A percentile compares a stretch with the other conserved stretches of the same genome.
Evolutionary conservation across 768 basidiomycete species (phyloP).

Genomic region (Xerocomellus amylosporus): DNA sequence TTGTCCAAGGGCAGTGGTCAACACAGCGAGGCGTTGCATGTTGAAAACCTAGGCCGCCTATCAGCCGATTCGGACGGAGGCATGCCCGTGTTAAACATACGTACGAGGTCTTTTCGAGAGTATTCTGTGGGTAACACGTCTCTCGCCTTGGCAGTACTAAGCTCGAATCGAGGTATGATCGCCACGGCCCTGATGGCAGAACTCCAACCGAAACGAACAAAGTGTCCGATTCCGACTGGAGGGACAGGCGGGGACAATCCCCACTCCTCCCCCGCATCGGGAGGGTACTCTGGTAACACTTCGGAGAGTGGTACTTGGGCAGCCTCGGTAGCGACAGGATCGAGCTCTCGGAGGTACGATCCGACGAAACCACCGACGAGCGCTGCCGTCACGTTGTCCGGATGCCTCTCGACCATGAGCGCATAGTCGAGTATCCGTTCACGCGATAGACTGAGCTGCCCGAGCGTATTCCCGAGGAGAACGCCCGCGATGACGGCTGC

Average conservation of each 20-base stretch:
- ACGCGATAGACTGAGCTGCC: slow-evolving; percentile 61
- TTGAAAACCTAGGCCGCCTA: slow-evolving; percentile 81
- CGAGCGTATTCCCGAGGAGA: slow-evolving; percentile 82
- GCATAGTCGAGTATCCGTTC: slow-evolving; percentile 90
- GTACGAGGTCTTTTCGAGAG: slow-evolving; percentile 85
- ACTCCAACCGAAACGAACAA: slow-evolving; percentile 85
- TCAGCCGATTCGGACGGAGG: neutral
- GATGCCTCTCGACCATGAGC: slow-evolving; percentile 98
- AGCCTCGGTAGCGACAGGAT: slow-evolving; percentile 72
- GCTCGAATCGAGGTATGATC: slow-evolving; percentile 92
- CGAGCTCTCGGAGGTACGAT: slow-evolving; percentile 89
- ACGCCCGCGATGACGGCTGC: slow-evolving; percentile 99
- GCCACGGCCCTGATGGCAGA: slow-evolving; percentile 85
- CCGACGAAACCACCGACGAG: slow-evolving; percentile 97
- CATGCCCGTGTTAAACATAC: neutral
- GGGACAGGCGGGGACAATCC: slow-evolving; percentile 84
- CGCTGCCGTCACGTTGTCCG: slow-evolving; percentile 98
- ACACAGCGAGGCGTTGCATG: slow-evolving; percentile 90
- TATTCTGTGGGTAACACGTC: slow-evolving; percentile 83
- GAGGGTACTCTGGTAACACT: slow-evolving; percentile 93
- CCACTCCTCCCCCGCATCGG: slow-evolving; percentile 90
- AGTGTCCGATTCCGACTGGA: slow-evolving; percentile 90
- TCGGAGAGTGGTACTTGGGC: slow-evolving; percentile 93
- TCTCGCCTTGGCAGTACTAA: slow-evolving; percentile 93
- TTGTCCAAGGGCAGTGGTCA: slow-evolving; percentile 89